phyloP scores from a whole-genome alignment of 2,329 filamentous ascomycete genomes.

The Phyllosticta citriasiana region DNA sequence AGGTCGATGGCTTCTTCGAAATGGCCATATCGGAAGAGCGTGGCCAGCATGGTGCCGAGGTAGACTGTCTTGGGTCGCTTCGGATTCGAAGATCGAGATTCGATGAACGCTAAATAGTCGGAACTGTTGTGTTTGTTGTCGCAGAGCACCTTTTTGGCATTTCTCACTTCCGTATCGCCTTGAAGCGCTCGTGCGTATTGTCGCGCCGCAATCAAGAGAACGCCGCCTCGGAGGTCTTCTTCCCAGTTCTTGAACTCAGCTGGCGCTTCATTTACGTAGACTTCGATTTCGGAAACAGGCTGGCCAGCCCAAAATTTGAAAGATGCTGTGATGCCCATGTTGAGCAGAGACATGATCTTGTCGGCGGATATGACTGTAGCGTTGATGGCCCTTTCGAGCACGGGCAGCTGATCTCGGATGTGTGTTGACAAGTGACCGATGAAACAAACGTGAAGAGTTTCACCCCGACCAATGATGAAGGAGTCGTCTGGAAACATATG shows the following conservation, averaged over 20 bases:
- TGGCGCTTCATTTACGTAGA: conserved; percentile 60
- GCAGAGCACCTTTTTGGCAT: conserved; percentile 49
- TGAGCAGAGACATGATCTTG: conserved; percentile 60
- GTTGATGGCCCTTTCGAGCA: conserved; percentile 58
- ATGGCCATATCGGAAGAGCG: conserved; percentile 35
- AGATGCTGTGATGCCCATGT: conserved; percentile 56
- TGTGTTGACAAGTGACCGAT: conserved; percentile 59
- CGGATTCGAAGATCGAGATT: conserved; percentile 44
- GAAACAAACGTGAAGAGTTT: conserved; percentile 60
- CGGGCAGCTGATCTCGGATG: conserved; percentile 46
- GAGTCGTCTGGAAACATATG: conserved; percentile 50
- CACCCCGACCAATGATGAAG: conserved; percentile 57
- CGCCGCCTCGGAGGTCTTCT: conserved; percentile 60
- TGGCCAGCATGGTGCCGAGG: conserved; percentile 42
- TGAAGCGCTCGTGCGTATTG: conserved; percentile 62
- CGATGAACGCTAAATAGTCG: conserved; percentile 44
- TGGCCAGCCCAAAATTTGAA: conserved; percentile 62
- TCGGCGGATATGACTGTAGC: conserved; percentile 58
- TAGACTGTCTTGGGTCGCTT: conserved; percentile 59
- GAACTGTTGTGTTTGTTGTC: conserved; percentile 56
- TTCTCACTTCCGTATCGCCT: conserved; percentile 54
- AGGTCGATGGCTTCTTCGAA: conserved; percentile 32
- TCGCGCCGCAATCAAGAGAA: conserved; percentile 54
- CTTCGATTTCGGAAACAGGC: conserved; percentile 58
- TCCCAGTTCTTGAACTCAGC: conserved; percentile 67